Evolutionary conservation across 345 rosid species (phyloP).

Genomic region (Triadica sebifera): DNA sequence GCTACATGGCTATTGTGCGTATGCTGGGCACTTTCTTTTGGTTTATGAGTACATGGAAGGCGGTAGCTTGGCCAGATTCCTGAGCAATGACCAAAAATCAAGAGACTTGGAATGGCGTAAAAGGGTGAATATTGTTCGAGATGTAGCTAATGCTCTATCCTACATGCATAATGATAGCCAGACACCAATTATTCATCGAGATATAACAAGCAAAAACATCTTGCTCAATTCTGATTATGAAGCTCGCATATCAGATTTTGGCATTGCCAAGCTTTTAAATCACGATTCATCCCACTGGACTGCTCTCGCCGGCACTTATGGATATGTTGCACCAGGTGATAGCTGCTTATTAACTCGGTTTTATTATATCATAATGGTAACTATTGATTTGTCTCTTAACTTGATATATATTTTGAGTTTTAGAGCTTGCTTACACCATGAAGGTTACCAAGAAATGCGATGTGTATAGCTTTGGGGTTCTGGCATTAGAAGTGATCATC

Average conservation of each 20-base stretch:
- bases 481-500: too few species aligned
- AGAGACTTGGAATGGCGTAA: constrained; percentile 24
- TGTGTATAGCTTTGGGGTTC: too few species aligned
- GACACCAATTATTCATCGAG: constrained; percentile 1
- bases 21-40: constrained; percentile 18
- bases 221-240: constrained; percentile 3
- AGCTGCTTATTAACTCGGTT: too few species aligned
- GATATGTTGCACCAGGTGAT: constrained; percentile 20
- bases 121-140: constrained; percentile 14
- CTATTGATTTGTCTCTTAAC: neutral
- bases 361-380: neutral
- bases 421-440: too few species aligned
- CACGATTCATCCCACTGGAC: neutral
- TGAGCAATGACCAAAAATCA: constrained; percentile 12
- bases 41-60: constrained; percentile 36
- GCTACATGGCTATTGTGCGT: constrained; percentile 30
- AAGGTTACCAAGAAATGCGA: too few species aligned
- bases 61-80: constrained; percentile 25
- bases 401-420: neutral
- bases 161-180: constrained; percentile 10
- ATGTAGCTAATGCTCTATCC: neutral
- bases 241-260: neutral
- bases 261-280: neutral
- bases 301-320: constrained; percentile 5
- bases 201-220: constrained; percentile 7